Conservation (phyloP, 176 grass and related monocot species). For the Paspalum vaginatum region DNA sequence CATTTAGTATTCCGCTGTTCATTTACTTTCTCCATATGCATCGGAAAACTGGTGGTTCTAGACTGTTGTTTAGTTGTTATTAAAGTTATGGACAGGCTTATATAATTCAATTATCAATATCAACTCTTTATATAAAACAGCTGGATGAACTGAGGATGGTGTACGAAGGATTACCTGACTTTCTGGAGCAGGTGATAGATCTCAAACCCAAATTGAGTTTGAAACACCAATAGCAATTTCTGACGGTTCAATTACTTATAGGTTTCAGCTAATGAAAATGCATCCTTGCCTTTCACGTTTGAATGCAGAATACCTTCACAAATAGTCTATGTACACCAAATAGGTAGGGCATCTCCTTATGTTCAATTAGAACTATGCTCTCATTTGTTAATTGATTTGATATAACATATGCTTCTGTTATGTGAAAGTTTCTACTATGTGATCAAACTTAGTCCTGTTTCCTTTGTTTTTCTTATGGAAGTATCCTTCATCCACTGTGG, state of each 20-base stretch:
- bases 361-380: conserved; percentile 37
- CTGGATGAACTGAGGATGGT: conserved; percentile 92
- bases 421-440: conserved; percentile 23
- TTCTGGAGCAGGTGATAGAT: conserved; percentile 78
- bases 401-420: conserved; percentile 7
- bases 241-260: conserved; percentile 55
- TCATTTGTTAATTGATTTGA: conserved; percentile 27
- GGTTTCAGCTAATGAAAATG: conserved; percentile 83
- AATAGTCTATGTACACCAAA: conserved; percentile 92
- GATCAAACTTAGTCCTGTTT: conserved; percentile 25
- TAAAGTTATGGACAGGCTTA: conserved; percentile 16
- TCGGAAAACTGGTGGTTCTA: not conserved
- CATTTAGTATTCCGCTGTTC: conserved; percentile 10
- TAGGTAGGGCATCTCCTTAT: conserved; percentile 61
- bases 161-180: conserved; percentile 87
- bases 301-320: conserved; percentile 71
- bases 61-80: conserved; percentile 4
- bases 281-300: conserved; percentile 64
- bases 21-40: not conserved
- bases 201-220: conserved; percentile 30
- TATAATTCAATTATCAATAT: conserved; percentile 31
- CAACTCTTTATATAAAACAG: conserved; percentile 45
- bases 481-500: not conserved
- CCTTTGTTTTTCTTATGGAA: conserved; percentile 9
- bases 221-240: conserved; percentile 7